Evolutionary conservation across 306 rosid genomes (phyloP).

Genomic region (Elaeagnus macrophylla): DNA sequence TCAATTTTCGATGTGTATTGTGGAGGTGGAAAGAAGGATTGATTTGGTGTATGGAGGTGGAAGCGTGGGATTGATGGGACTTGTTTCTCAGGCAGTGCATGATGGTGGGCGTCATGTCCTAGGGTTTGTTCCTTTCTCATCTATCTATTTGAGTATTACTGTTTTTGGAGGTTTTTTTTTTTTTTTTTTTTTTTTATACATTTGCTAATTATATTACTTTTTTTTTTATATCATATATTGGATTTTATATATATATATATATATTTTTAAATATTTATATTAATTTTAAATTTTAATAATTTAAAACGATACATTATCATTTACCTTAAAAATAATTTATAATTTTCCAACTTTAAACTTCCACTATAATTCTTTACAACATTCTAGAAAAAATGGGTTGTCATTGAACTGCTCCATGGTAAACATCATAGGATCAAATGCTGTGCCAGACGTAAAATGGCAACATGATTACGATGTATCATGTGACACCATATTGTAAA

Average conservation of each 20-base stretch:
- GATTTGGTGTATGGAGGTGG: conserved; percentile 99
- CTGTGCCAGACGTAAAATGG: conserved; percentile 5
- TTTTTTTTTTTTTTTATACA: too few species aligned
- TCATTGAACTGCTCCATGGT: neutral
- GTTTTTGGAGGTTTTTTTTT: too few species aligned
- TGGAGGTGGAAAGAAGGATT: conserved; percentile 89
- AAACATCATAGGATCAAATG: conserved; percentile 41
- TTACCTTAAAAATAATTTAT: conserved; percentile 5
- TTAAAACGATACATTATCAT: too few species aligned
- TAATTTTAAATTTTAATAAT: too few species aligned
- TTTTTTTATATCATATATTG: too few species aligned
- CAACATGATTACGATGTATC: too few species aligned
- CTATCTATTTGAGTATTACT: neutral
- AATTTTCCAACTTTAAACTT: conserved; percentile 19
- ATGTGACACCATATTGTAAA: too few species aligned
- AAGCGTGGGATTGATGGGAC: conserved; percentile 99
- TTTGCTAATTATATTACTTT: too few species aligned
- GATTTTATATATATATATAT: too few species aligned
- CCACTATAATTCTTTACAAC: conserved; percentile 13
- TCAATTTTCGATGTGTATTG: conserved; percentile 30
- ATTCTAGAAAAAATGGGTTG: conserved; percentile 21
- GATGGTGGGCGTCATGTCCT: conserved; percentile 99
- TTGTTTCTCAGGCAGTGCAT: conserved; percentile 99
- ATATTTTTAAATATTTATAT: too few species aligned
- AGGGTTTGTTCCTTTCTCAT: conserved; percentile 54